These are phyloP conservation scores for Acanthamoeba lugdunensis DNA, from an alignment of 208 protist genomes.

Conservation along the genomic window DNA sequence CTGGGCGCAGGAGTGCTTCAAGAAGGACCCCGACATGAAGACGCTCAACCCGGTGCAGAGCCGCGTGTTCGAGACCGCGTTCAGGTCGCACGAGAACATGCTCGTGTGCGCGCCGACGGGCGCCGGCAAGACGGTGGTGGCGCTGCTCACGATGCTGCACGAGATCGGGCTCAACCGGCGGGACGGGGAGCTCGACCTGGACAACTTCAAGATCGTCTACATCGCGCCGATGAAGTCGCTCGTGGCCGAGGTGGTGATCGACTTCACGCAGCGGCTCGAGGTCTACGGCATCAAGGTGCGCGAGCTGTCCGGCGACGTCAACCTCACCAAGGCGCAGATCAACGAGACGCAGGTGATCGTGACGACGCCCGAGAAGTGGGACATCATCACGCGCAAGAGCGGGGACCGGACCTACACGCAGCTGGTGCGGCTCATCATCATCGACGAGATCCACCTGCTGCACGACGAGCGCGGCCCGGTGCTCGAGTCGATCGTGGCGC, in stretches of 20 bases:
- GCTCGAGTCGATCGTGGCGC: slow-evolving; percentile 97
- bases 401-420: slow-evolving; percentile 92
- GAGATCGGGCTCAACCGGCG: slow-evolving; percentile 89
- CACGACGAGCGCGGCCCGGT: slow-evolving; percentile 98
- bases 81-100: slow-evolving; percentile 97
- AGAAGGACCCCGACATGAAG: slow-evolving; percentile 75
- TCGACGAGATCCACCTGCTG: slow-evolving; percentile 98
- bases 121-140: slow-evolving; percentile 97
- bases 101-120: slow-evolving; percentile 98
- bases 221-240: slow-evolving; percentile 99
- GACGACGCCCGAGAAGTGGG: slow-evolving; percentile 99
- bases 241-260: slow-evolving; percentile 96
- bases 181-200: slow-evolving; percentile 86
- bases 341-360: slow-evolving; percentile 98
- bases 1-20: slow-evolving; percentile 79
- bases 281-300: slow-evolving; percentile 82
- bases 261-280: slow-evolving; percentile 93
- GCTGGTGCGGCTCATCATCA: slow-evolving; percentile 94
- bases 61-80: slow-evolving; percentile 95
- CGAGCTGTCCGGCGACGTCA: slow-evolving; percentile 99
- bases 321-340: slow-evolving; percentile 96
- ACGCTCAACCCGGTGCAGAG: slow-evolving; percentile 96
- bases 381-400: slow-evolving; percentile 98
- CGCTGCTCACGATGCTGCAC: slow-evolving; percentile 95
- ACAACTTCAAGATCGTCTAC: slow-evolving; percentile 98